Conservation (phyloP, 768 basidiomycete genomes). For the Xerocomus potaroensis region DNA sequence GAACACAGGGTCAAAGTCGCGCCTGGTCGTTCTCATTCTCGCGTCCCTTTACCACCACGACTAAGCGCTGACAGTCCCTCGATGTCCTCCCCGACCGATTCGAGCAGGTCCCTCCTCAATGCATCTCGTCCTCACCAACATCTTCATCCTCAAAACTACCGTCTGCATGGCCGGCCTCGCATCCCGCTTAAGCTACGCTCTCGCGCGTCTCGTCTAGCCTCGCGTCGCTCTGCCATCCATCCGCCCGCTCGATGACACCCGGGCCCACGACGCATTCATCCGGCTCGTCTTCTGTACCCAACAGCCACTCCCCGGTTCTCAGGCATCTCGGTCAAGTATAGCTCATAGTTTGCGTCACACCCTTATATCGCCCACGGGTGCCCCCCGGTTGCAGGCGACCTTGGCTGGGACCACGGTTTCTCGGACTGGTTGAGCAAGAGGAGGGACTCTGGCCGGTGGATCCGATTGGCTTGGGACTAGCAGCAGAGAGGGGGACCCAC, state of each 20-base stretch:
- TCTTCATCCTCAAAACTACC: too few species aligned
- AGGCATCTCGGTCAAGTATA: conserved; percentile 36
- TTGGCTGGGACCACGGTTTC: conserved; percentile 64
- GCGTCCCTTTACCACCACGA: too few species aligned
- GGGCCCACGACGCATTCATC: conserved; percentile 18
- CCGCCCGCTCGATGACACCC: conserved; percentile 35
- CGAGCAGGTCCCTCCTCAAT: too few species aligned
- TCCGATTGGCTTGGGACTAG: conserved; percentile 37
- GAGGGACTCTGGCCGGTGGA: conserved; percentile 36
- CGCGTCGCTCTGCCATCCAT: too few species aligned
- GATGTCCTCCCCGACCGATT: too few species aligned
- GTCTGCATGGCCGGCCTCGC: conserved; percentile 40
- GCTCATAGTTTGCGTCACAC: conserved; percentile 49
- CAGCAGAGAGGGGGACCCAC: conserved; percentile 4
- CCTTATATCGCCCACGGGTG: conserved; percentile 63
- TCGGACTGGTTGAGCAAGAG: conserved; percentile 46
- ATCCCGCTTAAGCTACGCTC: conserved; percentile 41
- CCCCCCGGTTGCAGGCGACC: conserved; percentile 71
- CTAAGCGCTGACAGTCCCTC: too few species aligned
- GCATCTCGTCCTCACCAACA: too few species aligned
- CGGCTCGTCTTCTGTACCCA: conserved; percentile 2
- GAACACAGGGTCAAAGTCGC: too few species aligned
- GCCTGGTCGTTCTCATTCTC: too few species aligned
- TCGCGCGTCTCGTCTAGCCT: conserved; percentile 46
- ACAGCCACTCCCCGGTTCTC: too few species aligned